These are phyloP conservation scores for Diaporthe sp. DNA, from an alignment of 2,329 filamentous ascomycete genomes.

Conservation along the genomic window DNA sequence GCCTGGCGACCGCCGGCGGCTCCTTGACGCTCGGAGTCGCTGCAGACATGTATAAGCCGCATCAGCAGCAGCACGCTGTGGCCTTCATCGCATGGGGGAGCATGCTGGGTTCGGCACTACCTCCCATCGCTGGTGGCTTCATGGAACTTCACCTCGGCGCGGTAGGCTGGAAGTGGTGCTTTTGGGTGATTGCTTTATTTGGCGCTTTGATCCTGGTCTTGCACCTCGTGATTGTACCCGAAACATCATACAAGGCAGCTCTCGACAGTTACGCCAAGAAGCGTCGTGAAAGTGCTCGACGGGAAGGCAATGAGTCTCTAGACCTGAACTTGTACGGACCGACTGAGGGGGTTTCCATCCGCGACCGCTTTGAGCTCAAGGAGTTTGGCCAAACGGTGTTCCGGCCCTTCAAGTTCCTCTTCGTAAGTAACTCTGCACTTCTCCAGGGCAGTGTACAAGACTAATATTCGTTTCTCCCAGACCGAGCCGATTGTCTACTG, in stretches of 20 bases:
- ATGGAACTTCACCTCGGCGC: conserved; percentile 52
- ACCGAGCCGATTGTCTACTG: conserved; percentile 81
- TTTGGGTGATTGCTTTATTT: conserved; percentile 18
- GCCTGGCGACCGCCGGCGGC: conserved; percentile 73
- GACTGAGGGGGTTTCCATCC: background rate
- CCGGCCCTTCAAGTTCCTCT: conserved; percentile 20
- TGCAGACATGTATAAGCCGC: conserved; percentile 72
- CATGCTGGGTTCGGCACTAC: conserved; percentile 67
- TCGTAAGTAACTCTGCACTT: background rate
- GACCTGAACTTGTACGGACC: conserved; percentile 19
- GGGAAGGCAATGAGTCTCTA: conserved; percentile 17
- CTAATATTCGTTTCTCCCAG: conserved; percentile 68
- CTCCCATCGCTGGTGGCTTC: conserved; percentile 68
- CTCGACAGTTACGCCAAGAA: conserved; percentile 16
- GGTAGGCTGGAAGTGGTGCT: conserved; percentile 12
- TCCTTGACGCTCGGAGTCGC: conserved; percentile 76
- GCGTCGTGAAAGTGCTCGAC: conserved; percentile 12
- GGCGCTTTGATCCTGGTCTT: background rate
- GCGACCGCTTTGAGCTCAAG: background rate
- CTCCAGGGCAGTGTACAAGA: background rate
- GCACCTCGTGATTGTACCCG: background rate
- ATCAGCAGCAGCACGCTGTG: conserved; percentile 70
- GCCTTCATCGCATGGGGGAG: conserved; percentile 63
- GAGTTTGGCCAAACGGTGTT: conserved; percentile 4
- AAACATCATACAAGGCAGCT: conserved; percentile 19